Base-by-base conservation (phyloP, 2,329 filamentous ascomycete species). In the Fusarium gaditjirri region DNA sequence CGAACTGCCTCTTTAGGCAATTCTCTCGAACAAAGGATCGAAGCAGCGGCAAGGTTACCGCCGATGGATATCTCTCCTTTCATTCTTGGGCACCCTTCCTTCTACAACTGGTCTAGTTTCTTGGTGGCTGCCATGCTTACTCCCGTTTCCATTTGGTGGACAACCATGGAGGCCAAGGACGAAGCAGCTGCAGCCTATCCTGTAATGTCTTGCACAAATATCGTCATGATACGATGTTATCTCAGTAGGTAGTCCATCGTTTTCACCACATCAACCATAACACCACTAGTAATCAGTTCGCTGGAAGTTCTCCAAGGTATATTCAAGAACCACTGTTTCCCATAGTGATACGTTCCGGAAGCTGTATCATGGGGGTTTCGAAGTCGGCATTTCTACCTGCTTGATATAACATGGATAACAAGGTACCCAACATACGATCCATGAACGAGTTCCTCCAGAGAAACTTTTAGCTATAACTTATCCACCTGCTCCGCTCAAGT, bases 1-100 rank as follows among this genome's bases (percentile, higher is more conserved):
- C 47, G 39, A 63, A 57, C 64, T 68, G 44, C 69, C 69, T 56
- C 23, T 60, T 71, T 72, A 49, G 69, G 69, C 65, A 71, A 64
- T 47, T 68, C 52, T 50, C 41, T 68, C 49, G 63, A 72, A 71
- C 57, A 57, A 53, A 46, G 41, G 39, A 65, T 53, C 33, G 53
- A 71, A 63, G 61, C 44, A 53, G 33, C 33, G 68, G 54, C 43
- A 55, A 55, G 13, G 17, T 39, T 59, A 38, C 55, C 36, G 25
- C 25, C 19, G 23, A 21, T 66, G 36, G 54, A 17, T 36, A 33
- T 29, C 33, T 54, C 27, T 38, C 14, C 42, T 57, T 41, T 38
- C 36, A 44, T 58, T 46, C 43, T 39, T n/a, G 31, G 27, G 8
- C 25, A 61, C 19, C 46, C 47, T 46, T 57, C 25, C 49, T 65